These are phyloP conservation scores for Dendrobium catenatum DNA, from an alignment of 106 monocot genomes.

Conservation along the genomic window DNA sequence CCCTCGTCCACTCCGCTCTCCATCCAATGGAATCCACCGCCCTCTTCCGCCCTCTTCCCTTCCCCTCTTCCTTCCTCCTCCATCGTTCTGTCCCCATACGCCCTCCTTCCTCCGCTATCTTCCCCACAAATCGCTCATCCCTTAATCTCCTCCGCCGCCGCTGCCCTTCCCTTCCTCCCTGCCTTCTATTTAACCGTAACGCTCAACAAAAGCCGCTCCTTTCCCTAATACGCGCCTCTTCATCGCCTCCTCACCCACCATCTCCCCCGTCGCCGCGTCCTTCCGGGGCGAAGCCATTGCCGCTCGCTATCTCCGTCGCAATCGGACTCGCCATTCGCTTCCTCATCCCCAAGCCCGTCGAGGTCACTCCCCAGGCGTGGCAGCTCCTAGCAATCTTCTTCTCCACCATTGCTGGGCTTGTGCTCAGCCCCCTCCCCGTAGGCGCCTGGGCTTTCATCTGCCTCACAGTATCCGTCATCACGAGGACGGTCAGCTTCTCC, in stretches of 20 bases:
- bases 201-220: neutral
- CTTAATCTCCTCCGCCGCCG: constrained; percentile 5
- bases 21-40: constrained; percentile 43
- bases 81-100: neutral
- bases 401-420: constrained; percentile 80
- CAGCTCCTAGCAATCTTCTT: constrained; percentile 88
- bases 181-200: constrained; percentile 1
- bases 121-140: constrained; percentile 7
- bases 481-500: constrained; percentile 61
- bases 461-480: constrained; percentile 50
- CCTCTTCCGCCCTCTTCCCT: constrained; percentile 23
- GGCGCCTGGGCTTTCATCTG: constrained; percentile 92
- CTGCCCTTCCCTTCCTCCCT: neutral
- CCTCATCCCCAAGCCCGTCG: constrained; percentile 62
- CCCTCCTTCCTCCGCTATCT: constrained; percentile 8
- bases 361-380: constrained; percentile 74
- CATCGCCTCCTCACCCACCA: constrained; percentile 7
- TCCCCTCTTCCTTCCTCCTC: constrained; percentile 7
- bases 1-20: constrained; percentile 9
- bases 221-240: constrained; percentile 1
- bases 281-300: constrained; percentile 56
- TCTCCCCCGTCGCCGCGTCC: constrained; percentile 8
- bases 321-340: constrained; percentile 70
- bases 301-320: constrained; percentile 53
- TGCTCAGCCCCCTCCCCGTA: constrained; percentile 78